These are phyloP conservation scores for Diaporthe humulicola DNA, from an alignment of 2,329 filamentous ascomycete genomes.

Conservation along the genomic window DNA sequence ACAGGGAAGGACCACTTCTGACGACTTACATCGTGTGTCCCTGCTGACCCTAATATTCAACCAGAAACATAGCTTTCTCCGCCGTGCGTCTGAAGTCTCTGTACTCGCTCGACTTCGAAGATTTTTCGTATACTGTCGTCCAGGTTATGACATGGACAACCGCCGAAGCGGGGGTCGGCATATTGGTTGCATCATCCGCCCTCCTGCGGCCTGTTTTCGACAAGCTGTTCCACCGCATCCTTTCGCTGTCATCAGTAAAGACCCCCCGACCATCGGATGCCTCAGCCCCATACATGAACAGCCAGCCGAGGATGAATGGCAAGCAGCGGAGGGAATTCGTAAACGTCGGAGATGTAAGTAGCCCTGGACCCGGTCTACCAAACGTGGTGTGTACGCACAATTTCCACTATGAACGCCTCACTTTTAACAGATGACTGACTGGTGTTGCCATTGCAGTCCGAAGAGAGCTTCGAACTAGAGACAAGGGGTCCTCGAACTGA, in stretches of 20 bases:
- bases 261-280: not conserved
- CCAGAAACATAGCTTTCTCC: constrained; percentile 50
- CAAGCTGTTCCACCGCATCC: constrained; percentile 42
- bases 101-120: constrained; percentile 42
- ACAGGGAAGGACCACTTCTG: not conserved
- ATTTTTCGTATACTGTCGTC: constrained; percentile 45
- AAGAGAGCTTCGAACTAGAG: constrained; percentile 40
- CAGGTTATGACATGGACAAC: constrained; percentile 45
- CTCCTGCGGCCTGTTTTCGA: constrained; percentile 45
- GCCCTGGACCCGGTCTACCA: not conserved
- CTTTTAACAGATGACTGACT: not conserved
- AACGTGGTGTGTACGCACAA: not conserved
- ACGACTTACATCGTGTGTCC: not conserved
- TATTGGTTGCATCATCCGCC: constrained; percentile 45
- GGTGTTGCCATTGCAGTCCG: constrained; percentile 23
- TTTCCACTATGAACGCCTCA: not conserved
- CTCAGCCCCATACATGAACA: not conserved
- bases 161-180: constrained; percentile 45
- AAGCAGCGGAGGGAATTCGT: constrained; percentile 37
- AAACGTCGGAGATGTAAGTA: constrained; percentile 36
- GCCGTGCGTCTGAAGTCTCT: constrained; percentile 43
- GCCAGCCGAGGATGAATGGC: constrained; percentile 26
- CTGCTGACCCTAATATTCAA: not conserved
- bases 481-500: constrained; percentile 23
- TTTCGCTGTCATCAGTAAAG: constrained; percentile 35